Evolutionary conservation across 208 protist genomes (phyloP).

Genomic region (Crithidia sp.): DNA sequence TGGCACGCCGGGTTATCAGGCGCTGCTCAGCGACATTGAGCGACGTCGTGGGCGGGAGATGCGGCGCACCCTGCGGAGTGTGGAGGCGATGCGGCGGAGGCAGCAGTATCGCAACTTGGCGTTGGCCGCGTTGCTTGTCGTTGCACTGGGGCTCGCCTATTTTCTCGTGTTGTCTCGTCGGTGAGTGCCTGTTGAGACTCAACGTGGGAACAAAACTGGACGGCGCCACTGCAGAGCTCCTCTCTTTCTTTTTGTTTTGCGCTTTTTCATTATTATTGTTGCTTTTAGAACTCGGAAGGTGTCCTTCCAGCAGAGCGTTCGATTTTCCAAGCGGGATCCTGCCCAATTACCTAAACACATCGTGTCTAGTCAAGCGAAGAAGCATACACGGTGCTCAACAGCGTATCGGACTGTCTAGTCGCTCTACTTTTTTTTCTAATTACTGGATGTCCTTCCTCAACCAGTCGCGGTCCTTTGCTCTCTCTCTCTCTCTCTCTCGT

Average conservation of each 20-base stretch:
- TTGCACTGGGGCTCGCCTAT: conserved; percentile 5
- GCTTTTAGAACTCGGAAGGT: no score
- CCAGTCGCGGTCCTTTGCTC: background rate
- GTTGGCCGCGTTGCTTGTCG: conserved; percentile 8
- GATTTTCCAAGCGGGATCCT: background rate
- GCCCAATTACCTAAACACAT: no score
- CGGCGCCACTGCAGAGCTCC: no score
- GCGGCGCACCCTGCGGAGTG: conserved; percentile 18
- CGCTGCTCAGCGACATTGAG: conserved; percentile 21
- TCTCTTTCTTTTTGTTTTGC: background rate
- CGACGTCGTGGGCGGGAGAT: conserved; percentile 25
- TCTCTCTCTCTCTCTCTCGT: conserved; percentile 8
- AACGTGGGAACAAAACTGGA: no score
- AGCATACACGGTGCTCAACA: no score
- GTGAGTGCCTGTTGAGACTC: background rate
- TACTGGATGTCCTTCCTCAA: no score
- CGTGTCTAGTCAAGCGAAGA: no score
- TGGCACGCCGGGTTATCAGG: conserved; percentile 12
- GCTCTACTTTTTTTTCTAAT: no score
- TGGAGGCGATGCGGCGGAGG: background rate
- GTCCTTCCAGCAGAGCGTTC: no score
- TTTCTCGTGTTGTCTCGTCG: background rate
- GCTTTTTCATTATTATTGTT: background rate
- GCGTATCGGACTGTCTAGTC: no score
- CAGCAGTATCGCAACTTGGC: conserved; percentile 8